These are phyloP conservation scores for Sphaerulina vaccinii DNA, from an alignment of 2,329 filamentous ascomycete genomes.

Conservation along the genomic window DNA sequence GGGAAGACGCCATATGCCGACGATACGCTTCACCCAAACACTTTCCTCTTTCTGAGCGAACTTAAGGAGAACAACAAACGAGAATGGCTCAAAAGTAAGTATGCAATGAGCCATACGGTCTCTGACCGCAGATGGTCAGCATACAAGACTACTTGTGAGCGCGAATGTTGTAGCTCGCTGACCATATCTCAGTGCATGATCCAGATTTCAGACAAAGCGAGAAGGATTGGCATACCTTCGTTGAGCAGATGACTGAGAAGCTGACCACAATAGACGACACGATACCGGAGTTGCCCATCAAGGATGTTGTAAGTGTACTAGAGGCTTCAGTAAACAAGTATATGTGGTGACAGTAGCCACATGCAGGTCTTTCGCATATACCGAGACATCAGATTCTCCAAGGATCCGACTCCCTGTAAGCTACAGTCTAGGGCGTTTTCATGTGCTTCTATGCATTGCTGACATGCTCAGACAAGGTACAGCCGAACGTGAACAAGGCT, in stretches of 20 bases:
- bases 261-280: conserved; percentile 74
- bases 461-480: conserved; percentile 6
- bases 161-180: background rate
- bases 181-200: conserved; percentile 64
- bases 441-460: background rate
- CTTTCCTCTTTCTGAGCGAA: conserved; percentile 60
- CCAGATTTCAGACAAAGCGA: conserved; percentile 73
- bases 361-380: conserved; percentile 74
- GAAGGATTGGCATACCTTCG: conserved; percentile 78
- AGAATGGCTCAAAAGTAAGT: conserved; percentile 62
- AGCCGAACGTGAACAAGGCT: background rate
- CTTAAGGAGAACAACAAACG: conserved; percentile 61
- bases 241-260: conserved; percentile 68
- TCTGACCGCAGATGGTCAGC: too few relatives aligned
- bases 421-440: background rate
- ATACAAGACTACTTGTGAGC: too few relatives aligned
- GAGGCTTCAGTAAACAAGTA: background rate
- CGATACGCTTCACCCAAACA: conserved; percentile 62
- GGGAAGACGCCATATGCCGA: conserved; percentile 59
- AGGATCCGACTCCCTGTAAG: conserved; percentile 86
- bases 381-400: conserved; percentile 79
- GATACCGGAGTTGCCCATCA: conserved; percentile 79
- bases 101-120: too few relatives aligned
- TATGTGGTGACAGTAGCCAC: background rate
- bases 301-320: conserved; percentile 62